Evolutionary conservation across 495 filamentous ascomycete genomes (phyloP).

Genomic region (Penicillium ucsense): DNA sequence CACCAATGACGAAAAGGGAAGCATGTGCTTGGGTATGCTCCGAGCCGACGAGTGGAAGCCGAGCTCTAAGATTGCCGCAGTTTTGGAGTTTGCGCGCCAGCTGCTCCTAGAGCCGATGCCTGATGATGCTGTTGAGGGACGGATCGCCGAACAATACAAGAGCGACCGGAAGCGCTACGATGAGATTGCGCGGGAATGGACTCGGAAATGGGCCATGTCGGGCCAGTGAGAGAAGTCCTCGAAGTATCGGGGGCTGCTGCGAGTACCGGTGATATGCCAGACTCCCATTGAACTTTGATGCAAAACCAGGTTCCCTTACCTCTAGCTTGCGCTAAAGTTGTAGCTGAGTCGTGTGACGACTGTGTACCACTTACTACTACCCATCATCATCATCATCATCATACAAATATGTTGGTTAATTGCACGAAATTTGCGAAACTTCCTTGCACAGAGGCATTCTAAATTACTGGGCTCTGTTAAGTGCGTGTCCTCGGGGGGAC

Average conservation of each 20-base stretch:
- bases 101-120: slow-evolving; percentile 81
- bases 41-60: slow-evolving; percentile 94
- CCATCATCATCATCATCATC: too few species aligned
- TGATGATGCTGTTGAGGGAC: slow-evolving; percentile 84
- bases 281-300: background rate
- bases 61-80: slow-evolving; percentile 60
- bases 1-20: slow-evolving; percentile 84
- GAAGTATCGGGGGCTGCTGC: too few species aligned
- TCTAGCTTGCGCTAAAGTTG: too few species aligned
- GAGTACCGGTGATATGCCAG: background rate
- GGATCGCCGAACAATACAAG: slow-evolving; percentile 79
- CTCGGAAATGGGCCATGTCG: slow-evolving; percentile 61
- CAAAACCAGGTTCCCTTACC: background rate
- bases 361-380: too few species aligned
- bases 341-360: too few species aligned
- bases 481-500: too few species aligned
- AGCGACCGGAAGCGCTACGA: slow-evolving; percentile 65
- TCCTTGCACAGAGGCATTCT: too few species aligned
- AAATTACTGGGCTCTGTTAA: too few species aligned
- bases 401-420: too few species aligned
- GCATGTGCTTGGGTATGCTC: slow-evolving; percentile 86
- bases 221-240: slow-evolving; percentile 1
- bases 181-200: slow-evolving; percentile 75
- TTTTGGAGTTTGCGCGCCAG: slow-evolving; percentile 69
- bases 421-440: too few species aligned